Percentiles rank a stretch among this genome's conserved stretches.
Conservation (phyloP, 768 basidiomycete species). For the Hortiboletus campestris region DNA sequence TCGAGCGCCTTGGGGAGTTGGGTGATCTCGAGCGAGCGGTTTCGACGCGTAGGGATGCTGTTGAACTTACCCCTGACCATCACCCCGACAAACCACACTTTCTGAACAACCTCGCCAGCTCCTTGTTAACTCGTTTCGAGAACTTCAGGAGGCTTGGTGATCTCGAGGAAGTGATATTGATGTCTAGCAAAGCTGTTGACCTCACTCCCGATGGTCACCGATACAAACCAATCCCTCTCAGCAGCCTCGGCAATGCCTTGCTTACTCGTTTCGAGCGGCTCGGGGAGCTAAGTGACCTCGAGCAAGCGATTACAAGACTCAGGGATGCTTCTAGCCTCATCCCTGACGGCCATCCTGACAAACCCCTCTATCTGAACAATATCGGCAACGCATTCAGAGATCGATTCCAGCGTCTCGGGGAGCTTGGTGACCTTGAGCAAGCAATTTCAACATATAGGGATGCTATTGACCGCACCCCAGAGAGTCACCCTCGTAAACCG, state of each 20-base stretch:
- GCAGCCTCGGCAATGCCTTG: too few species aligned
- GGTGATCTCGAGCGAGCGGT: not conserved
- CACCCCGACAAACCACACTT: not conserved
- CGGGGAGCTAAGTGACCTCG: not conserved
- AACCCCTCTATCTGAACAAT: not conserved
- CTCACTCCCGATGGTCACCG: too few species aligned
- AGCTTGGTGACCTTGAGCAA: not conserved
- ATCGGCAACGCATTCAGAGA: not conserved
- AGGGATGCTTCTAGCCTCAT: not conserved
- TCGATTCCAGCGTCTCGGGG: constrained; percentile 1
- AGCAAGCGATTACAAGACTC: not conserved
- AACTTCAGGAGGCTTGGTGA: not conserved
- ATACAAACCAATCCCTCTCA: too few species aligned
- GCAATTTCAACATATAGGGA: not conserved
- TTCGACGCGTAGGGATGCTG: not conserved
- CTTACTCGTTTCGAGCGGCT: too few species aligned
- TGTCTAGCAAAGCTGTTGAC: too few species aligned
- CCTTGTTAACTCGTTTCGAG: not conserved
- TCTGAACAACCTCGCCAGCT: constrained; percentile 3
- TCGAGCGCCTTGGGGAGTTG: not conserved
- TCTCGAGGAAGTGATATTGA: not conserved
- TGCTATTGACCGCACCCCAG: not conserved
- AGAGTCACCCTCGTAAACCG: too few species aligned
- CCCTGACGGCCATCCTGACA: not conserved
- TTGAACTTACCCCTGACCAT: not conserved